Percentiles rank a stretch among this genome's conserved stretches.
These are phyloP conservation scores for Didymella pomorum DNA, from an alignment of 2,329 filamentous ascomycete genomes.

Conservation along the genomic window DNA sequence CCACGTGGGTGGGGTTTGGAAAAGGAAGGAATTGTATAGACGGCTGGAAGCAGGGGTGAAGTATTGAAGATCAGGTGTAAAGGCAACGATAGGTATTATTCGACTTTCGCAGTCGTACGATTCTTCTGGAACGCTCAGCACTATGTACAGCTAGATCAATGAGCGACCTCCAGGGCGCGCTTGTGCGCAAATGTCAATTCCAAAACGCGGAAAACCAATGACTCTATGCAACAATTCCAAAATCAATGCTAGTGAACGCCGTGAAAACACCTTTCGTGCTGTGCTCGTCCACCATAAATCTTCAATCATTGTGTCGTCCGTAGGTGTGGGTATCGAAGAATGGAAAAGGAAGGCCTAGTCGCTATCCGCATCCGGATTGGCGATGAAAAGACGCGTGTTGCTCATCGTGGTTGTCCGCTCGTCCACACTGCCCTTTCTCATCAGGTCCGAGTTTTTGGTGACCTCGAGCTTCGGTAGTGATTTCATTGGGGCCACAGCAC, in stretches of 20 bases:
- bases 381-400: slow-evolving; percentile 77
- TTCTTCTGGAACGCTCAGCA: slow-evolving; percentile 11
- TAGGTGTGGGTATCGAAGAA: slow-evolving; percentile 46
- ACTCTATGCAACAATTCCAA: slow-evolving; percentile 13
- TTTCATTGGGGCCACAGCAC: slow-evolving; percentile 61
- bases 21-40: slow-evolving; percentile 5
- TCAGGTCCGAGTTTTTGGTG: slow-evolving; percentile 71
- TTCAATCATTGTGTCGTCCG: slow-evolving; percentile 22
- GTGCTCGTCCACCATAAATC: slow-evolving; percentile 22
- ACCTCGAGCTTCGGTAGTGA: slow-evolving; percentile 53
- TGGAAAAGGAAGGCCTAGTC: slow-evolving; percentile 44
- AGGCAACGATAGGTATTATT: slow-evolving; percentile 15
- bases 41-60: not conserved
- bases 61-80: not conserved
- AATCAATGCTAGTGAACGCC: slow-evolving; percentile 10
- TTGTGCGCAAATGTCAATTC: slow-evolving; percentile 10
- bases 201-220: slow-evolving; percentile 5
- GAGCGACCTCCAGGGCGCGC: slow-evolving; percentile 28
- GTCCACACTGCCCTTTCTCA: slow-evolving; percentile 81
- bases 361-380: slow-evolving; percentile 75
- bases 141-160: slow-evolving; percentile 22
- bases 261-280: slow-evolving; percentile 12
- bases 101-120: slow-evolving; percentile 8
- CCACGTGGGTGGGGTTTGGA: slow-evolving; percentile 7
- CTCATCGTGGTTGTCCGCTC: slow-evolving; percentile 79